phyloP scores from a whole-genome alignment of 257 asterid genomes.

The Solanum gracilifrons region DNA sequence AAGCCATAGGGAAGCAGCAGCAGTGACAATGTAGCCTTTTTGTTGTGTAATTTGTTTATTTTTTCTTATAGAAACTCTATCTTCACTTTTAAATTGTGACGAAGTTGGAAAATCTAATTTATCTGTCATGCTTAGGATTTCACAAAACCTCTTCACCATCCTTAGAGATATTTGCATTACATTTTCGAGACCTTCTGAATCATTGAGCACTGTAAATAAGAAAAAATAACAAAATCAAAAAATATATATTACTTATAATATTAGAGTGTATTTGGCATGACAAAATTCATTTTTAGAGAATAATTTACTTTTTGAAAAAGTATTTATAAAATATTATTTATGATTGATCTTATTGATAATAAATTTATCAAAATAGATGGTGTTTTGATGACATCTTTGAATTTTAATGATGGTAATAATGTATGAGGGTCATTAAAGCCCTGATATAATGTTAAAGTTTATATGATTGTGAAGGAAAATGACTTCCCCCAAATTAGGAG shows the following conservation, averaged over 20 bases:
- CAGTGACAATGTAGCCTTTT: conserved; percentile 31
- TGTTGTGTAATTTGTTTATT: conserved; percentile 24
- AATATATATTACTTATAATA: too few relatives aligned
- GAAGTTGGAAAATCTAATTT: conserved; percentile 26
- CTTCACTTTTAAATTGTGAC: conserved; percentile 22
- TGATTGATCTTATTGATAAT: neutral
- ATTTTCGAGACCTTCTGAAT: too few relatives aligned
- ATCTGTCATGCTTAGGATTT: conserved; percentile 32
- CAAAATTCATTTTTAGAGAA: neutral
- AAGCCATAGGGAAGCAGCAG: conserved; percentile 54
- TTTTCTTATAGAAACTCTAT: conserved; percentile 29
- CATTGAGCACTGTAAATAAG: conserved; percentile 11
- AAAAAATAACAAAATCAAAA: neutral
- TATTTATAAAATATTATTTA: neutral
- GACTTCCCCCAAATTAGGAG: too few relatives aligned
- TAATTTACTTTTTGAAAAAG: neutral
- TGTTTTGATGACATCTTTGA: neutral
- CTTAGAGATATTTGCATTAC: conserved; percentile 28
- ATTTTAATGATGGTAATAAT: neutral
- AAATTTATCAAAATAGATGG: neutral
- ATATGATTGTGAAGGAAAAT: too few relatives aligned
- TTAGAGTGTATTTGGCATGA: neutral
- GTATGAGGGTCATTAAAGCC: neutral
- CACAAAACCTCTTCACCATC: conserved; percentile 49
- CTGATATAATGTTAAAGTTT: too few relatives aligned